Evolutionary conservation across 2,329 filamentous ascomycete genomes (phyloP).

Genomic region (Ceratocystis cubensis): DNA sequence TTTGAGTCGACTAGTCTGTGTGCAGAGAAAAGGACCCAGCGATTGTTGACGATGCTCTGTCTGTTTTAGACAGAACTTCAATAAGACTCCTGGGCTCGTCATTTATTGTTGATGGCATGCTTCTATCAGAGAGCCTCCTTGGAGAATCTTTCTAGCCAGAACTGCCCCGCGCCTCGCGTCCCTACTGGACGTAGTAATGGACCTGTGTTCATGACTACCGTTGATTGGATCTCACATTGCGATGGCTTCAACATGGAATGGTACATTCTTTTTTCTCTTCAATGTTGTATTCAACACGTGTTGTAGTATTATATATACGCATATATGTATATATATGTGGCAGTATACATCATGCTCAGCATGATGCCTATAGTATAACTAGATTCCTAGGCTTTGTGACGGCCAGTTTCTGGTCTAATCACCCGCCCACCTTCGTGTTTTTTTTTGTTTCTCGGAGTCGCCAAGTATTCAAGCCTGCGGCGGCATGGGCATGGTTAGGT

Average conservation of each 20-base stretch:
- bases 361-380: no score
- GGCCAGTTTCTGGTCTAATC: background rate
- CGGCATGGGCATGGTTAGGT: background rate
- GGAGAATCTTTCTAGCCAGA: slow-evolving; percentile 16
- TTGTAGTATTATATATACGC: background rate
- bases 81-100: slow-evolving; percentile 22
- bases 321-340: background rate
- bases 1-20: slow-evolving; percentile 92
- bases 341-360: no score
- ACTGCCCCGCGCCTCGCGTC: slow-evolving; percentile 16
- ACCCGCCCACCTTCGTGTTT: background rate
- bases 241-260: slow-evolving; percentile 17
- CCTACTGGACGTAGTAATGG: slow-evolving; percentile 2
- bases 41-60: slow-evolving; percentile 31
- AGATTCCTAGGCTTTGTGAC: background rate
- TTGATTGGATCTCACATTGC: background rate
- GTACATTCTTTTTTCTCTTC: slow-evolving; percentile 15
- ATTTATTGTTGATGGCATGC: slow-evolving; percentile 18
- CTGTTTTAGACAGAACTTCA: slow-evolving; percentile 39
- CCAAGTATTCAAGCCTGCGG: background rate
- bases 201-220: slow-evolving; percentile 7
- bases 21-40: slow-evolving; percentile 61
- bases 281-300: background rate
- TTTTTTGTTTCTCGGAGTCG: background rate
- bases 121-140: slow-evolving; percentile 14